These are phyloP conservation scores for Candida insectorum DNA, from an alignment of 805 yeast genomes.

Conservation along the genomic window DNA sequence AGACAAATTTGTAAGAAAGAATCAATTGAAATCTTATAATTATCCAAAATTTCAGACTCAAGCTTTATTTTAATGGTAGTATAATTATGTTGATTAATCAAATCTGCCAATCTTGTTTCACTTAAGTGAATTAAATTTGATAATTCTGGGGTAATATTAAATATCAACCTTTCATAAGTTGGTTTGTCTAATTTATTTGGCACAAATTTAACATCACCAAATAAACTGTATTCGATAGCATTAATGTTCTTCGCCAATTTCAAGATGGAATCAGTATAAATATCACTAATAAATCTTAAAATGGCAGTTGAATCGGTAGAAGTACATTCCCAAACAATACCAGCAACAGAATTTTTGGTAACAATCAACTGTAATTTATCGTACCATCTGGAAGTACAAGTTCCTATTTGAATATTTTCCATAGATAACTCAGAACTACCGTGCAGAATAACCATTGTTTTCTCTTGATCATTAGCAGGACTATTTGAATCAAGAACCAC, in stretches of 20 bases:
- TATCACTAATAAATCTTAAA: conserved; percentile 53
- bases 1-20: conserved; percentile 50
- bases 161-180: conserved; percentile 22
- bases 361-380: conserved; percentile 55
- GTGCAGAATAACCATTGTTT: conserved; percentile 48
- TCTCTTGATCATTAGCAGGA: conserved; percentile 46
- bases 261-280: conserved; percentile 55
- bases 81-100: conserved; percentile 56
- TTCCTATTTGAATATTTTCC: conserved; percentile 48
- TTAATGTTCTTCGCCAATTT: conserved; percentile 57
- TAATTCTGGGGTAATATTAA: conserved; percentile 45
- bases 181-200: conserved; percentile 42
- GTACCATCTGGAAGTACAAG: conserved; percentile 59
- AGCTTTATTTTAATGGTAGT: conserved; percentile 37
- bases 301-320: conserved; percentile 60
- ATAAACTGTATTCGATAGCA: conserved; percentile 53
- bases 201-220: conserved; percentile 38
- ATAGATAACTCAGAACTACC: conserved; percentile 45
- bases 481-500: conserved; percentile 48
- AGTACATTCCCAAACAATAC: conserved; percentile 57
- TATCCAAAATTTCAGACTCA: conserved; percentile 33
- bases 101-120: conserved; percentile 56
- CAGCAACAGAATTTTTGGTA: conserved; percentile 55
- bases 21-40: conserved; percentile 44
- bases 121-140: conserved; percentile 49